Percentiles rank a stretch among this genome's conserved stretches.
Evolutionary conservation across 1,139 yeast genomes (phyloP).

Genomic region (Blastobotrys proliferans): DNA sequence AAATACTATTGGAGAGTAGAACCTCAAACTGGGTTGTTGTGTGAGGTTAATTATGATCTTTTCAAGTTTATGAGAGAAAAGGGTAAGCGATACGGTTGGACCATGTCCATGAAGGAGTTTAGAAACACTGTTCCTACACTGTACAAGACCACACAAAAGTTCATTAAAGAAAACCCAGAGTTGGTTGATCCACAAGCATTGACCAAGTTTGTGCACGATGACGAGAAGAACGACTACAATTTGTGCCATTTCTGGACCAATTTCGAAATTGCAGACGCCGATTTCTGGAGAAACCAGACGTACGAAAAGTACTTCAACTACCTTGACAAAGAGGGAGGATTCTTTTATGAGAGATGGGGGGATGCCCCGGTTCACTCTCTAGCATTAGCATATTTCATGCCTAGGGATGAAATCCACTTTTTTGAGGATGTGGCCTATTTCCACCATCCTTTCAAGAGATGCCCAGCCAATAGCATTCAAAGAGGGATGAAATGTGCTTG

Average conservation of each 20-base stretch:
- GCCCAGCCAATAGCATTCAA: not conserved
- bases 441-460: conserved; percentile 34
- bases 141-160: conserved; percentile 67
- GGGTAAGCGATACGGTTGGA: conserved; percentile 64
- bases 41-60: conserved; percentile 69
- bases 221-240: conserved; percentile 59
- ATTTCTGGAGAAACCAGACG: conserved; percentile 65
- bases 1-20: conserved; percentile 77
- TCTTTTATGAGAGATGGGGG: conserved; percentile 87
- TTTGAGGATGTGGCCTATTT: conserved; percentile 80
- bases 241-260: conserved; percentile 88
- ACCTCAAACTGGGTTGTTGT: conserved; percentile 65
- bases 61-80: conserved; percentile 69
- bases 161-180: conserved; percentile 52
- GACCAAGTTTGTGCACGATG: conserved; percentile 36
- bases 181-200: conserved; percentile 58
- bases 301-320: conserved; percentile 60
- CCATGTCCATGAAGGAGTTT: conserved; percentile 61
- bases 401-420: conserved; percentile 70
- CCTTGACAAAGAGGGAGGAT: conserved; percentile 68
- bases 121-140: conserved; percentile 56
- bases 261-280: conserved; percentile 78
- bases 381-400: conserved; percentile 70
- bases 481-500: conserved; percentile 5
- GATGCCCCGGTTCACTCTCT: conserved; percentile 85